Base-by-base conservation (phyloP, 2,329 filamentous ascomycete genomes). In the Dryadomyces sulphureus region DNA sequence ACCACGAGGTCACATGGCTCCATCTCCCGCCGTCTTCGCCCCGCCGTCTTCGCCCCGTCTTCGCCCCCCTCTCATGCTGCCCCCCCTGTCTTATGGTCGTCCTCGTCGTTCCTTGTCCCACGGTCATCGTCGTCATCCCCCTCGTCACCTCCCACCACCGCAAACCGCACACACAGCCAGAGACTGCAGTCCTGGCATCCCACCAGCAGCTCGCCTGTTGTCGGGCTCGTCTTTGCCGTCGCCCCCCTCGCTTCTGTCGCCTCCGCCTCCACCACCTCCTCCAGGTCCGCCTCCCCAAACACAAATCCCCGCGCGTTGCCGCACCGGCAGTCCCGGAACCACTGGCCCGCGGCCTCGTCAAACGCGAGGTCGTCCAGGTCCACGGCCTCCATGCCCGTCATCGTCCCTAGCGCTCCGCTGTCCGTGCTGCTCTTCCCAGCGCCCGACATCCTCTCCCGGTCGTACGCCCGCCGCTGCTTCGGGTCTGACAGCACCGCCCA, bases 141-240 rank as follows among this genome's bases (percentile, higher is more conserved):
- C 4, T 45, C 43, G 2, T 50, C 49, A n/a, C n/a, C n/a, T 11
- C 44, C 47, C 24, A 76, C 60, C 14, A 78, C 66, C 8, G 72
- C 75, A 64, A 81, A 83, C 43, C 77, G 68, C 34, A 83, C 75
- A 47, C 71, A 70, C 44, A 82, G 58, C 77, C 77, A 82, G 40
- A 83, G 62, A 56, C 78, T 82, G 53, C 79, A 83, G 54, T 81
- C 78, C 47, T 67, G 65, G 55, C 79, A 83, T 11, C 75, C 78
- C 36, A 83, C 77, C 58, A 80, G 66, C 41, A 82, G 59, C 56
- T 79, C 75, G 8, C 77, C 50, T 72, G 50, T 73, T 65, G 43
- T 75, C 27, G 2, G 41, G n/a, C n/a, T n/a, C n/a, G n/a, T n/a
- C n/a, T n/a, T n/a, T n/a, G n/a, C n/a, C n/a, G n/a, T n/a, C n/a